Conservation (phyloP, 179 eudicot genomes). For the Beta lomatogona region DNA sequence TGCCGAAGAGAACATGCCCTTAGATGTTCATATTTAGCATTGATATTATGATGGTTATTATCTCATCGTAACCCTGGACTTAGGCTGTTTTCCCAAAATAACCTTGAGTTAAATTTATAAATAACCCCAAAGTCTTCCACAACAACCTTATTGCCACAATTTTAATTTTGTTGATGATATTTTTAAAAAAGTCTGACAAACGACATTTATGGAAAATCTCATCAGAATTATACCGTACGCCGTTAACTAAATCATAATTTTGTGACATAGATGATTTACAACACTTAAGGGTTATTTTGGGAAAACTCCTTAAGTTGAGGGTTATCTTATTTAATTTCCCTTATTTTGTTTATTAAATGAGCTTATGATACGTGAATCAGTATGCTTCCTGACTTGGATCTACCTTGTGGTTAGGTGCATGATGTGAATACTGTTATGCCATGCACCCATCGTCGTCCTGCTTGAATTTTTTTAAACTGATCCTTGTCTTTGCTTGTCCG, state of each 20-base stretch:
- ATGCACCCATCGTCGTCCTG: background rate
- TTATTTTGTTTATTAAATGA: background rate
- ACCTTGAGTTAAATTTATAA: no score
- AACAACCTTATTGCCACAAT: no score
- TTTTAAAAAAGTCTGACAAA: no score
- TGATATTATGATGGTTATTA: background rate
- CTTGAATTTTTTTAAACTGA: background rate
- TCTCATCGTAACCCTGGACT: background rate
- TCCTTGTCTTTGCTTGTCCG: background rate
- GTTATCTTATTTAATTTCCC: no score
- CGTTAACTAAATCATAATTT: no score
- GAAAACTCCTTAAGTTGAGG: background rate
- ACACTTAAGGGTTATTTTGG: background rate
- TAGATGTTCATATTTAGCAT: background rate
- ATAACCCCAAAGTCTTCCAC: no score
- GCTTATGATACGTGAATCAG: background rate
- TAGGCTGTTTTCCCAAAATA: no score
- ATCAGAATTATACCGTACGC: no score
- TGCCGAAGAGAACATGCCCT: no score
- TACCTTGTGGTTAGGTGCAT: slow-evolving; percentile 6
- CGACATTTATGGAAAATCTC: no score
- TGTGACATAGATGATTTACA: no score
- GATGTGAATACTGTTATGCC: slow-evolving; percentile 2
- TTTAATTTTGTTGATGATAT: no score
- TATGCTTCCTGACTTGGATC: slow-evolving; percentile 3